These are phyloP conservation scores for Leccinum obscurum DNA, from an alignment of 768 basidiomycete genomes.

Conservation along the genomic window DNA sequence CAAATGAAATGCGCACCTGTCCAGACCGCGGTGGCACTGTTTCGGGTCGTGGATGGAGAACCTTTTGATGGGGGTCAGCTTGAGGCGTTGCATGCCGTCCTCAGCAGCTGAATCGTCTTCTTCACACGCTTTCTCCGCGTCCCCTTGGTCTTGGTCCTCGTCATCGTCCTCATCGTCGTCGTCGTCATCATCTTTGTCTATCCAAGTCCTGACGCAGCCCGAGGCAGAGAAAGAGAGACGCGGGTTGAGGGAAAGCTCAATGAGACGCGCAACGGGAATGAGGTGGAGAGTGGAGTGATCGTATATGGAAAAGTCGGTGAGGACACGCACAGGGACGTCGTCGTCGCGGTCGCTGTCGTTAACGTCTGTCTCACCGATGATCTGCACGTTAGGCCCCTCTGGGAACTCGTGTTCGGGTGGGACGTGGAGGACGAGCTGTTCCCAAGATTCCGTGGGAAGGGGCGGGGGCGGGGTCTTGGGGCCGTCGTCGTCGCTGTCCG, in stretches of 20 bases:
- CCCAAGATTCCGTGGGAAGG: slow-evolving; percentile 1
- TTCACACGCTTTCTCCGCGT: slow-evolving; percentile 14
- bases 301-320: slow-evolving; percentile 58
- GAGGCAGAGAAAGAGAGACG: slow-evolving; percentile 36
- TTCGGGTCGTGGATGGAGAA: slow-evolving; percentile 46
- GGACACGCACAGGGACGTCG: slow-evolving; percentile 55
- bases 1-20: slow-evolving; percentile 38
- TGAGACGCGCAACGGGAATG: slow-evolving; percentile 42
- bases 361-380: slow-evolving; percentile 43
- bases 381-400: slow-evolving; percentile 42
- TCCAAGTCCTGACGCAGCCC: slow-evolving; percentile 40
- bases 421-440: slow-evolving; percentile 14
- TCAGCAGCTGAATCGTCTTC: slow-evolving; percentile 4
- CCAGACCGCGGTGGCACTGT: slow-evolving; percentile 32
- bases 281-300: slow-evolving; percentile 37
- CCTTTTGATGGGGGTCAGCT: slow-evolving; percentile 45
- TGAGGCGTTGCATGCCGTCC: slow-evolving; percentile 33
- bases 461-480: slow-evolving; percentile 11
- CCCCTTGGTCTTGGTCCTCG: slow-evolving; percentile 24
- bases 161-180: slow-evolving; percentile 26
- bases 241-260: slow-evolving; percentile 29
- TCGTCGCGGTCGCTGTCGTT: slow-evolving; percentile 29
- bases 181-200: slow-evolving; percentile 34
- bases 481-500: slow-evolving; percentile 21
- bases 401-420: slow-evolving; percentile 34